Evolutionary conservation across 108 stramenopile species (phyloP).

Genomic region (Pseudonitzschia multiseries): DNA sequence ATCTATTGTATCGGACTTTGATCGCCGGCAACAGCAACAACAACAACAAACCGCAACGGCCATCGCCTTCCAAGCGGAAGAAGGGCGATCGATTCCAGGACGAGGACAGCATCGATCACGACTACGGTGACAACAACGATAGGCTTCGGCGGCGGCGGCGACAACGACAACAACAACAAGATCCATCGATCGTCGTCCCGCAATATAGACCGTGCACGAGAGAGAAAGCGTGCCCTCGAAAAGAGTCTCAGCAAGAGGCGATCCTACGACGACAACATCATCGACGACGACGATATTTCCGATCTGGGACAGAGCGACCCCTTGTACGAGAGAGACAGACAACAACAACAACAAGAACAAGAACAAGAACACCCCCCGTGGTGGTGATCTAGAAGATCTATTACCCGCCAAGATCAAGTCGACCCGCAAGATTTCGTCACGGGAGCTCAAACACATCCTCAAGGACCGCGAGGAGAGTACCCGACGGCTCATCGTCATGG

Average conservation of each 20-base stretch:
- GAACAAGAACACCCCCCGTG: background rate
- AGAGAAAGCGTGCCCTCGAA: background rate
- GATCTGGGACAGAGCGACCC: background rate
- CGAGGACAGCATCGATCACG: background rate
- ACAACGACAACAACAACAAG: background rate
- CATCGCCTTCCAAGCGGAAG: no score
- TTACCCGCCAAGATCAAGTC: background rate
- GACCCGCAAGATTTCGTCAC: slow-evolving; percentile 5
- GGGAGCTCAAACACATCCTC: background rate
- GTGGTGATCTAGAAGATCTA: background rate
- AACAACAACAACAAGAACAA: background rate
- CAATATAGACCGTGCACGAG: background rate
- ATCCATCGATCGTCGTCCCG: background rate
- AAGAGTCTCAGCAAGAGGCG: background rate
- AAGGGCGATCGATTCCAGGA: background rate
- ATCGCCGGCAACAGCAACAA: background rate
- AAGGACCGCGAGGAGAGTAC: background rate
- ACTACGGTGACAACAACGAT: background rate
- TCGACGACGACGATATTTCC: background rate
- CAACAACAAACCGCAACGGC: background rate
- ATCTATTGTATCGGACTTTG: background rate
- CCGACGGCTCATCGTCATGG: background rate
- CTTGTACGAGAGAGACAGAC: no score
- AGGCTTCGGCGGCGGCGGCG: no score
- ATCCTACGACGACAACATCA: background rate